Percentiles rank a stretch among this genome's conserved stretches.
Evolutionary conservation across 805 yeast genomes (phyloP).

Genomic region (Metschnikowia vanudenii): DNA sequence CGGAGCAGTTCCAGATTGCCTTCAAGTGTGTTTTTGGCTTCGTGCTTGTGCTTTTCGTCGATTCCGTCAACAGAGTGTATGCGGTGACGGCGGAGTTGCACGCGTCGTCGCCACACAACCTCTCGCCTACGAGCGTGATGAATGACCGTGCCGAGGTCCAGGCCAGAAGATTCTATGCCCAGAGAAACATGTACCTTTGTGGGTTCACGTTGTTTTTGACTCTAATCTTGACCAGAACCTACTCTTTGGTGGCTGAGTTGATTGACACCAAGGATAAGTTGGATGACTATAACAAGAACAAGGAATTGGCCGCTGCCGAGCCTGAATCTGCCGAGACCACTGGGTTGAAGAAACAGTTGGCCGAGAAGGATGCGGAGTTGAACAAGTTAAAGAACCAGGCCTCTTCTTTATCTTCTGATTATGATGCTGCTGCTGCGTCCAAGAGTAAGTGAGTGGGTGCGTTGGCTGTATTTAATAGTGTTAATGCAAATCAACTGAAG

Average conservation of each 20-base stretch:
- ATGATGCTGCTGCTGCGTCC: constrained; percentile 41
- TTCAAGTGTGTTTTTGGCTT: constrained; percentile 81
- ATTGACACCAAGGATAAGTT: constrained; percentile 61
- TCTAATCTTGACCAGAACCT: constrained; percentile 80
- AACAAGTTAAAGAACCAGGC: constrained; percentile 73
- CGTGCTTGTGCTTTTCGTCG: constrained; percentile 79
- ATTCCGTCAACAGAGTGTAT: constrained; percentile 80
- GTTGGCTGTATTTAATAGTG: too few species aligned
- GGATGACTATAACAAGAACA: constrained; percentile 33
- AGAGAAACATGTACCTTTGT: constrained; percentile 92
- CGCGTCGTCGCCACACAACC: constrained; percentile 25
- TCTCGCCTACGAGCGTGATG: constrained; percentile 22
- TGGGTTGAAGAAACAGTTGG: constrained; percentile 44
- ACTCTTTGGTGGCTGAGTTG: constrained; percentile 73
- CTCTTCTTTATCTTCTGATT: constrained; percentile 59
- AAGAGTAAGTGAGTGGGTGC: neutral
- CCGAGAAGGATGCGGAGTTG: constrained; percentile 63
- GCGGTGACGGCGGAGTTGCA: constrained; percentile 63
- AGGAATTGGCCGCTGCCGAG: constrained; percentile 21
- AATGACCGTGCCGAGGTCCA: constrained; percentile 78
- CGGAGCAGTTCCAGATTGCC: constrained; percentile 70
- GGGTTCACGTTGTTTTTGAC: constrained; percentile 94
- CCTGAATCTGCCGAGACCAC: constrained; percentile 38
- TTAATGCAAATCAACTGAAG: too few species aligned
- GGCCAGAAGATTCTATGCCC: constrained; percentile 92